Base-by-base conservation (phyloP, 2,329 filamentous ascomycete genomes). In the Alternaria viburni region DNA sequence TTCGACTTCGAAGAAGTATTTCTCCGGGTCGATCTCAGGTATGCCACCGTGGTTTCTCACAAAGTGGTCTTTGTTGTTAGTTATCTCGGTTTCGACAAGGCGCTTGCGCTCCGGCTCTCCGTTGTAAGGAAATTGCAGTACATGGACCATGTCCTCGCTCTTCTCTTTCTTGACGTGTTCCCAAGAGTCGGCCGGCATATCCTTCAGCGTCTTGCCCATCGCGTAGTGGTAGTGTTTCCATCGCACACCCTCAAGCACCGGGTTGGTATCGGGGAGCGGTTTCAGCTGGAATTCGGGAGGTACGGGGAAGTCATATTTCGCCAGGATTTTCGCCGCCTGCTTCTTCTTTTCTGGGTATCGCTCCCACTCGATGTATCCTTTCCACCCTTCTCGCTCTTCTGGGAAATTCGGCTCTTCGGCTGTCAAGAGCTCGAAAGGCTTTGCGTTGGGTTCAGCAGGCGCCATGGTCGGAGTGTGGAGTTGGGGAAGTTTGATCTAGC, bases 11-110 rank as follows among this genome's bases (percentile, higher is more conserved):
- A 90, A 81, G 23, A 80, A 83, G 70, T 81, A 90, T 3, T 84
- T 81, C 0, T 86, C 82, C 1, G 83, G 79, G 9, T 90, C 84
- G 57, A 92, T 91, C 8, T 86, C 81, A 0, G 91, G 91, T 17
- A 93, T 88, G 0, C 90, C 90, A 10, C 90, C 90, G 65, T 93
- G 90, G 62, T 93, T 93, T 8, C 90, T 83, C 0, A 93, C 87
- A 67, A 91, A 93, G 67, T 89, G 86, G n/a, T 86, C 80, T 5
- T 81, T 68, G 64, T 91, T 93, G 0, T 84, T 81, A 0, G 90
- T 93, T 43, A 92, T 84, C 21, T 85, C 83, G 5, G 83, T 83
- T 72, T 85, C 84, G 1, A 89, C 84, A 0, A 91, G 81, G 2
- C 86, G 82, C 65, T 89, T 72, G 66, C 76, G 72, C 15, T 81